phyloP scores from a whole-genome alignment of 1,284 basidiomycete genomes.

The Rhodotorula sp. region DNA sequence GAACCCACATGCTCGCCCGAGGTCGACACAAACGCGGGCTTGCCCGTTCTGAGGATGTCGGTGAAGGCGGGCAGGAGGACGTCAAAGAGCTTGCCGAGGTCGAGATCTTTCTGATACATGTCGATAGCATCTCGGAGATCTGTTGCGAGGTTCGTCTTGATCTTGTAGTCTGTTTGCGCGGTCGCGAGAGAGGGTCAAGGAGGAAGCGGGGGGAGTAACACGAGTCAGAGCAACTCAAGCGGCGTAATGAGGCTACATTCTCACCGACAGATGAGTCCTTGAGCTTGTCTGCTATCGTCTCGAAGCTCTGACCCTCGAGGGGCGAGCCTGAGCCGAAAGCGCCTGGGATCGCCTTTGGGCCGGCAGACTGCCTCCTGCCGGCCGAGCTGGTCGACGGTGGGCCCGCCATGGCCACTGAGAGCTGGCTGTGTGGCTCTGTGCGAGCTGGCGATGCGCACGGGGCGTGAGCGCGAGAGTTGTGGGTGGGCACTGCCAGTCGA shows the following conservation, averaged over 20 bases:
- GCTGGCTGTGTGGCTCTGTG: background rate
- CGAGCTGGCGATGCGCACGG: background rate
- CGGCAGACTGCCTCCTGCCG: constrained; percentile 9
- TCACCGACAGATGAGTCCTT: constrained; percentile 8
- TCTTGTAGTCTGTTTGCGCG: constrained; percentile 32
- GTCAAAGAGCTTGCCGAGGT: constrained; percentile 64
- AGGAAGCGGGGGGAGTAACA: too few species aligned
- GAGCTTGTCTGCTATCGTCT: constrained; percentile 28
- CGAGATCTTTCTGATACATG: constrained; percentile 68
- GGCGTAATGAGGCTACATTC: background rate
- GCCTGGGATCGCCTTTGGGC: constrained; percentile 4
- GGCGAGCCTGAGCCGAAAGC: constrained; percentile 23
- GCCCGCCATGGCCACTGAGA: constrained; percentile 14
- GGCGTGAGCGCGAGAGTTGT: background rate
- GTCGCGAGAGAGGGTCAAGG: background rate
- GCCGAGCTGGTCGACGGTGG: constrained; percentile 23
- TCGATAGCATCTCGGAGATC: constrained; percentile 87
- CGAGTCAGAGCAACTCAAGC: background rate
- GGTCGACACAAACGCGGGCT: constrained; percentile 73
- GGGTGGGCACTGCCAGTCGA: background rate
- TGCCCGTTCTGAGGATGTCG: constrained; percentile 71
- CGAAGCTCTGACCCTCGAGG: constrained; percentile 27
- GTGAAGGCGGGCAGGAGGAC: constrained; percentile 70
- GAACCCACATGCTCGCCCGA: constrained; percentile 63
- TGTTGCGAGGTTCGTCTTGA: constrained; percentile 64